Evolutionary conservation across 352 stramenopile genomes (phyloP).

Genomic region (Phytopythium litorale): DNA sequence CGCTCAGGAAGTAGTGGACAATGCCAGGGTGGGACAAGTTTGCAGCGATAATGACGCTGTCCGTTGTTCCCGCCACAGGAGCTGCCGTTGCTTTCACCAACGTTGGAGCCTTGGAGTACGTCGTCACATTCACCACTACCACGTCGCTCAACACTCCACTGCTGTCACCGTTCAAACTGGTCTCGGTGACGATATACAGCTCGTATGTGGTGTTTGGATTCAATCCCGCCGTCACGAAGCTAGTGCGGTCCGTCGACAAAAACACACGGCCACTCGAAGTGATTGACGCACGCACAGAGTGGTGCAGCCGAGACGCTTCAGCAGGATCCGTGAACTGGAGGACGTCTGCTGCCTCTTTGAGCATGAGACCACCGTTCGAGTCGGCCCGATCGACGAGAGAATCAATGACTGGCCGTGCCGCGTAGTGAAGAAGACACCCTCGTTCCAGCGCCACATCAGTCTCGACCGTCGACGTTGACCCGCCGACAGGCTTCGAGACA

Average conservation of each 20-base stretch:
- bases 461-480: conserved; percentile 30
- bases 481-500: conserved; percentile 18
- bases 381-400: background rate
- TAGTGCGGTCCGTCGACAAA: background rate
- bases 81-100: conserved; percentile 57
- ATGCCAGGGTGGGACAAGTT: conserved; percentile 66
- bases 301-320: conserved; percentile 12
- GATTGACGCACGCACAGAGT: background rate
- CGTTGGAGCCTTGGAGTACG: conserved; percentile 48
- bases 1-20: conserved; percentile 70
- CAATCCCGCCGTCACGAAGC: conserved; percentile 22
- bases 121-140: conserved; percentile 29
- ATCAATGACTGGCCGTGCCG: conserved; percentile 15
- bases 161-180: conserved; percentile 21
- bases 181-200: conserved; percentile 47
- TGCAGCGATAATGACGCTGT: conserved; percentile 49
- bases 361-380: background rate
- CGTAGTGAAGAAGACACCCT: conserved; percentile 46
- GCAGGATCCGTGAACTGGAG: conserved; percentile 14
- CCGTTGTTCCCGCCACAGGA: conserved; percentile 32
- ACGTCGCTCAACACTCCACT: conserved; percentile 50
- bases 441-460: conserved; percentile 19
- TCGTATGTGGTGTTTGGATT: conserved; percentile 55
- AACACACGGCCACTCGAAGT: conserved; percentile 7
- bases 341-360: conserved; percentile 13